Evolutionary conservation across 2,329 filamentous ascomycete genomes (phyloP).

Genomic region (Fragosphaeria purpurea): DNA sequence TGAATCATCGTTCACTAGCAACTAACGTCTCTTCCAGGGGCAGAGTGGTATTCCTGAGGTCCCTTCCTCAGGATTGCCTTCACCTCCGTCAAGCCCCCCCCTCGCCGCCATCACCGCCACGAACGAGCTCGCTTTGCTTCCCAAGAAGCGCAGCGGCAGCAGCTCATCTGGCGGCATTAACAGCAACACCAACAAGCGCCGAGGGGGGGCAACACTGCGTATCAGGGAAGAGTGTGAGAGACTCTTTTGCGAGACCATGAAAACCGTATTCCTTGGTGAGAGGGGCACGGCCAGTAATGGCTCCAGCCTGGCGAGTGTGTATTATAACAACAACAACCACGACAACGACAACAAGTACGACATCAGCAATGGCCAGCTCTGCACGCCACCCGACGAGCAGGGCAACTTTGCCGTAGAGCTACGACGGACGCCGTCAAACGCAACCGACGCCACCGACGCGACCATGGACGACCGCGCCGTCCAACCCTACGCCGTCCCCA

Average conservation of each 20-base stretch:
- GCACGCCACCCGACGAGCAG: constrained; percentile 41
- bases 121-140: constrained; percentile 56
- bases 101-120: constrained; percentile 62
- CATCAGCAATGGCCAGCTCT: constrained; percentile 13
- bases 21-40: constrained; percentile 39
- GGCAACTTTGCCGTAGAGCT: constrained; percentile 22
- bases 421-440: constrained; percentile 16
- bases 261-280: constrained; percentile 92
- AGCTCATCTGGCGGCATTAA: constrained; percentile 12
- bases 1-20: background rate
- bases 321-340: constrained; percentile 23
- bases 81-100: constrained; percentile 81
- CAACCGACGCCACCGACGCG: constrained; percentile 1
- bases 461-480: constrained; percentile 25
- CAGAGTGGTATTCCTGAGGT: constrained; percentile 95
- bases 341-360: constrained; percentile 13
- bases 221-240: constrained; percentile 99
- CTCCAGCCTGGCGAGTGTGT: constrained; percentile 80
- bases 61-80: constrained; percentile 72
- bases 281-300: constrained; percentile 64
- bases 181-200: constrained; percentile 38
- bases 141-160: constrained; percentile 31
- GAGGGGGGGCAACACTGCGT: constrained; percentile 89
- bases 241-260: constrained; percentile 97
- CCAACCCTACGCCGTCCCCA: constrained; percentile 13